phyloP scores from a whole-genome alignment of 345 rosid genomes.

The Raphanus sativus region DNA sequence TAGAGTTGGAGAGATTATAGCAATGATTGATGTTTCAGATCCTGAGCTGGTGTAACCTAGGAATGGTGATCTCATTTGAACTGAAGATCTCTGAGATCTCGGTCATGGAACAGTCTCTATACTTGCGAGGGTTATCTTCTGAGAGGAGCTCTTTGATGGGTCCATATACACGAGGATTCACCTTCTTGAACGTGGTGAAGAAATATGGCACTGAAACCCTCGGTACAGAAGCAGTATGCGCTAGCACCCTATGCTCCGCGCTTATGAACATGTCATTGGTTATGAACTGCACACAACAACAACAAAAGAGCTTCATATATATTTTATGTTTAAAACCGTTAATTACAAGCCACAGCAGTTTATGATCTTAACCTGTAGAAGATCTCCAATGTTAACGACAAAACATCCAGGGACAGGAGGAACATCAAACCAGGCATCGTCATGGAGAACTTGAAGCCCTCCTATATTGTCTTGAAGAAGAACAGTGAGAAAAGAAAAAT shows the following conservation, averaged over 20 bases:
- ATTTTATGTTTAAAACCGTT: background rate
- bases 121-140: conserved; percentile 32
- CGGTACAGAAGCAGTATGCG: conserved; percentile 36
- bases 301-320: background rate
- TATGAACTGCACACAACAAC: conserved; percentile 36
- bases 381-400: conserved; percentile 59
- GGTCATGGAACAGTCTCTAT: conserved; percentile 39
- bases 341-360: background rate
- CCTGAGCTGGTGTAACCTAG: conserved; percentile 38
- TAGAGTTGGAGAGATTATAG: background rate
- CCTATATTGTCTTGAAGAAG: conserved; percentile 66
- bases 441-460: conserved; percentile 59
- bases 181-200: conserved; percentile 27
- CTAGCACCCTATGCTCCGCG: conserved; percentile 49
- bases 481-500: conserved; percentile 50
- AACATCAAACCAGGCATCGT: conserved; percentile 53
- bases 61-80: conserved; percentile 36
- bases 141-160: conserved; percentile 46
- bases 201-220: conserved; percentile 41
- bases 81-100: conserved; percentile 28
- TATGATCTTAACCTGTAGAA: conserved; percentile 47
- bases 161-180: conserved; percentile 31
- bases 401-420: conserved; percentile 52
- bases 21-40: conserved; percentile 10
- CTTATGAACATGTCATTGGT: conserved; percentile 53